Conservation (phyloP, 1,139 yeast species). For the Yamadazyma conglobata region DNA sequence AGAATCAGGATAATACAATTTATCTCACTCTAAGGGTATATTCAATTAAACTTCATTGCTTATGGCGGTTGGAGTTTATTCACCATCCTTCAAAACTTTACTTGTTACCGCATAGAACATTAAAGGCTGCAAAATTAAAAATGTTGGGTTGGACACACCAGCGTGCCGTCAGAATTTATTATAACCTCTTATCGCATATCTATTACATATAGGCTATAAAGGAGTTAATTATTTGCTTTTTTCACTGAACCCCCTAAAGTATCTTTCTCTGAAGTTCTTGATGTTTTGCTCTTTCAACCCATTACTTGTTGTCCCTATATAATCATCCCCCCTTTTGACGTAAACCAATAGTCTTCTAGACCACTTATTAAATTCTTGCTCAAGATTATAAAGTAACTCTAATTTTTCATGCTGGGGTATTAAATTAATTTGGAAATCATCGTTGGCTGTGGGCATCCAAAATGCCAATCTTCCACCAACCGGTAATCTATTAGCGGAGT, state of each 20-base stretch:
- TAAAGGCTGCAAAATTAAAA: no score
- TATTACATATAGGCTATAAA: neutral
- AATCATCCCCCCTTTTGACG: conserved; percentile 57
- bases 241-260: conserved; percentile 64
- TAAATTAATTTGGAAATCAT: conserved; percentile 67
- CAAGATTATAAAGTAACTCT: conserved; percentile 69
- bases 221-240: conserved; percentile 21
- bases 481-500: conserved; percentile 69
- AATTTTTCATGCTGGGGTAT: conserved; percentile 78
- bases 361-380: conserved; percentile 91
- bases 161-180: no score
- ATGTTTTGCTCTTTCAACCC: conserved; percentile 39
- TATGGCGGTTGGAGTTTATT: no score
- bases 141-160: no score
- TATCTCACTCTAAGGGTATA: no score
- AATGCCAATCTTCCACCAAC: conserved; percentile 79
- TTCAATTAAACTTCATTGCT: no score
- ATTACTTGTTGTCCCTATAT: conserved; percentile 55
- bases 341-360: conserved; percentile 82
- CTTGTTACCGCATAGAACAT: no score
- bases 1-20: no score
- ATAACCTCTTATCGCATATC: conserved; percentile 1
- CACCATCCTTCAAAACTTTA: no score
- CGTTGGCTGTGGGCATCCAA: conserved; percentile 99
- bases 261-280: conserved; percentile 73